Evolutionary conservation across 306 rosid genomes (phyloP), one percentile per base, ranked within the genome.

Genomic region (Senna tora): DNA sequence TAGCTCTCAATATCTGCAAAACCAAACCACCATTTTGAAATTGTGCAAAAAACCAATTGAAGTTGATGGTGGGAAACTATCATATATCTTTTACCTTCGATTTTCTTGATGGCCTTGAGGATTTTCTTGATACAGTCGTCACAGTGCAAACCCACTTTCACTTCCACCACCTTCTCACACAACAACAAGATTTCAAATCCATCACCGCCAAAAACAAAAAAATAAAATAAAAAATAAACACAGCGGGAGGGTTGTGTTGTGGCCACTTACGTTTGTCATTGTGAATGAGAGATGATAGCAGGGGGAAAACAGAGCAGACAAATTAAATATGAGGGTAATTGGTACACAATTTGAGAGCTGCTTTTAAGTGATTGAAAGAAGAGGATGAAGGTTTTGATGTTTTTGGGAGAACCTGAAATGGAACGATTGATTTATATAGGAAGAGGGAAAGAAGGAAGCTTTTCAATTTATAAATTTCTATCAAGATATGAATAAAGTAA

Each of bases 51-150:
- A 33, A 33, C 38, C 6, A 33, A 33, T 2, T 2, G 3, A 6
- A 33, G 38, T 33, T n/a, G n/a, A n/a, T n/a, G n/a, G n/a, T 28
- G 63, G 63, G 39, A 19, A 32, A 58, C 14, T 16, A 36, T 15
- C 25, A 16, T 4, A 19, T 21, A 33, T 10, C n/a, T 39, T 9
- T 45, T 62, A 89, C 97, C 97, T 87, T 91, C 81, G 17, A 89
- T 83, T 63, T 91, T 91, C 88, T 91, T 94, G 68, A 87, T 86
- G 75, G 95, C 92, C 80, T 89, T 87, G 70, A 87, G 85, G 74
- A 94, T 91, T 79, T 94, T 94, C 94, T 86, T 91, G 82, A 89
- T 94, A 65, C 98, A 94, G 9, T 94, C 91, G 0, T 85, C 95
- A 57, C 98, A 89, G 81, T 94, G 96, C 86, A 91, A 82, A 15